Evolutionary conservation across 805 yeast species (phyloP).

Genomic region (Saturnispora halmiae): DNA sequence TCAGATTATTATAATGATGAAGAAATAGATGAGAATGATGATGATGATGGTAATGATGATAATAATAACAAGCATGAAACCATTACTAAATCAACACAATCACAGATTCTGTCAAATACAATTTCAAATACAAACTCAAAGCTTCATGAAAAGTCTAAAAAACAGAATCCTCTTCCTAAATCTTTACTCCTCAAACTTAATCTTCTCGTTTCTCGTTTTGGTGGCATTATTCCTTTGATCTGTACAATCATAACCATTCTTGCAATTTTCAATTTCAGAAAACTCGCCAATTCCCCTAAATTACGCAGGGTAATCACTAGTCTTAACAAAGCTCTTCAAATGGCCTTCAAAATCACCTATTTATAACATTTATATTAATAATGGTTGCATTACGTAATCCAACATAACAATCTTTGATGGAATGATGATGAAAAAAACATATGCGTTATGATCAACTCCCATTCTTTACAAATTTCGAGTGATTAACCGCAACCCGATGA

Average conservation of each 20-base stretch:
- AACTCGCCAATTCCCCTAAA: background rate
- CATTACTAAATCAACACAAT: no score
- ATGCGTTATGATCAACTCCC: no score
- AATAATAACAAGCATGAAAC: no score
- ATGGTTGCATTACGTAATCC: background rate
- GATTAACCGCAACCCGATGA: background rate
- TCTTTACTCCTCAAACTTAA: no score
- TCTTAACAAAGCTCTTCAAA: background rate
- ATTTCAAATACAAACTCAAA: no score
- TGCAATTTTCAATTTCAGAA: background rate
- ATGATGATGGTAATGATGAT: no score
- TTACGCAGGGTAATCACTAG: background rate
- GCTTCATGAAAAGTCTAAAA: no score
- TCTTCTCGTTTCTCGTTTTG: background rate
- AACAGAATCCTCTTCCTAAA: background rate
- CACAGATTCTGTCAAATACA: no score
- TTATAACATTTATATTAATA: background rate
- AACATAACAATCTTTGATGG: background rate
- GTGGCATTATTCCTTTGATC: background rate
- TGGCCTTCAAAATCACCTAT: slow-evolving; percentile 9
- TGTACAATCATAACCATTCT: slow-evolving; percentile 4
- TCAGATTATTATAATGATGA: no score
- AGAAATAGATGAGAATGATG: background rate
- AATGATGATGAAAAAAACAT: background rate
- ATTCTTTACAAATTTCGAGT: no score